These are phyloP conservation scores for Goffeauzyma gilvescens DNA, from an alignment of 768 basidiomycete species.

Conservation along the genomic window DNA sequence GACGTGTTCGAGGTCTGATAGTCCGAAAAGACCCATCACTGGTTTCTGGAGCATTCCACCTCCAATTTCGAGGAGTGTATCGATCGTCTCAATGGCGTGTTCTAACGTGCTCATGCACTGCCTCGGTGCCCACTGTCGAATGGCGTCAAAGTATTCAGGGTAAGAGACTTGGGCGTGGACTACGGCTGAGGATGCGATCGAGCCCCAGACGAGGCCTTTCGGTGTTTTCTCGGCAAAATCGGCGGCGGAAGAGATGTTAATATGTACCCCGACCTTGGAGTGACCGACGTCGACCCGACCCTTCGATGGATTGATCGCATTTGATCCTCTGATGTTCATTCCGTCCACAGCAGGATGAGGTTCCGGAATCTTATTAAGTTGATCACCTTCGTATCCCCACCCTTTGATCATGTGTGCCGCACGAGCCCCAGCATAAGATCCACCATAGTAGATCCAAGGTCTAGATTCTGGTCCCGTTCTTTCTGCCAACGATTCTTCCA, in stretches of 20 bases:
- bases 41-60: constrained; percentile 33
- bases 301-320: too few relatives aligned
- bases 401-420: constrained; percentile 61
- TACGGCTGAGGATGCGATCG: constrained; percentile 57
- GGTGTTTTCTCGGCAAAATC: neutral
- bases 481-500: neutral
- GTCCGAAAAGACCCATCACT: constrained; percentile 61
- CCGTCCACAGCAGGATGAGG: too few relatives aligned
- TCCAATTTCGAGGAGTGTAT: constrained; percentile 16
- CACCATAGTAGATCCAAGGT: constrained; percentile 53
- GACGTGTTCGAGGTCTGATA: constrained; percentile 41
- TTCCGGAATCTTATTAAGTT: too few relatives aligned
- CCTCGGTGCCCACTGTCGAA: constrained; percentile 48
- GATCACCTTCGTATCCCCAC: neutral
- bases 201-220: constrained; percentile 61
- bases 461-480: neutral
- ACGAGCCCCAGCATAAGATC: constrained; percentile 81
- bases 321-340: too few relatives aligned
- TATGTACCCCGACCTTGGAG: too few relatives aligned
- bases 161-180: constrained; percentile 64
- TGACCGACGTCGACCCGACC: too few relatives aligned
- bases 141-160: constrained; percentile 68
- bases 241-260: too few relatives aligned
- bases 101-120: constrained; percentile 19
- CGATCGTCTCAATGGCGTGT: constrained; percentile 16